Conservation (phyloP, 257 asterid species). For the Petrea volubilis region DNA sequence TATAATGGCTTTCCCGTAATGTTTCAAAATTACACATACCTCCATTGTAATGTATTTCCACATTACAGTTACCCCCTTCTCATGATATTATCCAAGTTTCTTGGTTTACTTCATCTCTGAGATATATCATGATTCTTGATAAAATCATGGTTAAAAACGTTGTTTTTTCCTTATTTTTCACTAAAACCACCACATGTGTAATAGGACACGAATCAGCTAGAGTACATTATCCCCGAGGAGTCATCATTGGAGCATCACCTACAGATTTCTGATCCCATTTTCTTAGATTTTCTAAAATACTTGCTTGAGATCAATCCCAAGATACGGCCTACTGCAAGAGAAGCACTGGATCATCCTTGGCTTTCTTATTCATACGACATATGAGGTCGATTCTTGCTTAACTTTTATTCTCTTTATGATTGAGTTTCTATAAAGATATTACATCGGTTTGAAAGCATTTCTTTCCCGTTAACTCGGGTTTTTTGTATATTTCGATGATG, state of each 20-base stretch:
- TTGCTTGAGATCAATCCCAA: slow-evolving; percentile 75
- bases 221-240: slow-evolving; percentile 71
- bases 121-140: not conserved
- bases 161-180: no score
- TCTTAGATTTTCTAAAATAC: slow-evolving; percentile 57
- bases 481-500: not conserved
- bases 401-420: not conserved
- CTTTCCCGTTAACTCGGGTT: not conserved
- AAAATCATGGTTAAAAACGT: not conserved
- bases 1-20: no score
- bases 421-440: not conserved
- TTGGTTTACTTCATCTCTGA: no score
- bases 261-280: slow-evolving; percentile 50
- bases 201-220: slow-evolving; percentile 66
- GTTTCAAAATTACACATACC: not conserved
- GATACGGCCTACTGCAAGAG: slow-evolving; percentile 69
- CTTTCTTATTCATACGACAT: slow-evolving; percentile 43
- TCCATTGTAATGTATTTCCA: not conserved
- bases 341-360: slow-evolving; percentile 88
- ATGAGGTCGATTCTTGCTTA: slow-evolving; percentile 28
- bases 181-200: not conserved
- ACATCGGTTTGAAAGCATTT: not conserved
- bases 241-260: slow-evolving; percentile 72
- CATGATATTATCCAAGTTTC: no score
- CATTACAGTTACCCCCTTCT: no score